Evolutionary conservation across 805 yeast species (phyloP).

Genomic region (Ogataea degrootiae): DNA sequence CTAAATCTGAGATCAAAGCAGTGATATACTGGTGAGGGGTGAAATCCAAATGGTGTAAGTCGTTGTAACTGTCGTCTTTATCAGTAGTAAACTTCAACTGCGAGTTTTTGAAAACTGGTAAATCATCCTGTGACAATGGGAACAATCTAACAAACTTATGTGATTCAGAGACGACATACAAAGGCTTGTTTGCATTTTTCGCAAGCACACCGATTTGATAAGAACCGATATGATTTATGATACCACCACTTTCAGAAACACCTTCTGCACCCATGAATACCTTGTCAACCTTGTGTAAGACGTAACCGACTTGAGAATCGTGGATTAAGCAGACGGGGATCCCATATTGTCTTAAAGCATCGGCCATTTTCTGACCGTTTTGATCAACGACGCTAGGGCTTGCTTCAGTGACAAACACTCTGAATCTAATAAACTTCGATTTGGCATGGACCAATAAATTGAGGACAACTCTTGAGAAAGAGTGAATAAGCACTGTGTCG

Average conservation of each 20-base stretch:
- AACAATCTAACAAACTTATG: constrained; percentile 96
- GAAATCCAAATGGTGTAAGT: constrained; percentile 70
- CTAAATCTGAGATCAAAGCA: constrained; percentile 92
- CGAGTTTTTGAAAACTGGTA: constrained; percentile 51
- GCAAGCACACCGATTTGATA: constrained; percentile 94
- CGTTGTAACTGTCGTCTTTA: constrained; percentile 27
- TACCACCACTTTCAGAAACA: constrained; percentile 98
- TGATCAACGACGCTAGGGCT: constrained; percentile 77
- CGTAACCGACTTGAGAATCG: constrained; percentile 91
- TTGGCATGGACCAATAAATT: constrained; percentile 75
- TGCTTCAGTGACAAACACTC: constrained; percentile 90
- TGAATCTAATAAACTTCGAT: constrained; percentile 70
- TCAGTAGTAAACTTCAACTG: constrained; percentile 42
- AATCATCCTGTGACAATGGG: constrained; percentile 89
- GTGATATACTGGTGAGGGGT: constrained; percentile 95
- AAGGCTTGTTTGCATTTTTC: constrained; percentile 83
- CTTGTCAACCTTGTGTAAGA: constrained; percentile 86
- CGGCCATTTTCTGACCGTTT: constrained; percentile 72
- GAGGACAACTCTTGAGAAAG: constrained; percentile 85
- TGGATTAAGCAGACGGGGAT: constrained; percentile 86
- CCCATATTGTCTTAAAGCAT: constrained; percentile 57
- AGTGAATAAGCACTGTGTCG: constrained; percentile 85
- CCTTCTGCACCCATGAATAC: constrained; percentile 98
- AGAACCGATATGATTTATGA: constrained; percentile 91
- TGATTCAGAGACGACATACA: constrained; percentile 89